Base-by-base conservation (phyloP, 2,329 filamentous ascomycete genomes). In the Phaeosphaeriaceae sp. region DNA sequence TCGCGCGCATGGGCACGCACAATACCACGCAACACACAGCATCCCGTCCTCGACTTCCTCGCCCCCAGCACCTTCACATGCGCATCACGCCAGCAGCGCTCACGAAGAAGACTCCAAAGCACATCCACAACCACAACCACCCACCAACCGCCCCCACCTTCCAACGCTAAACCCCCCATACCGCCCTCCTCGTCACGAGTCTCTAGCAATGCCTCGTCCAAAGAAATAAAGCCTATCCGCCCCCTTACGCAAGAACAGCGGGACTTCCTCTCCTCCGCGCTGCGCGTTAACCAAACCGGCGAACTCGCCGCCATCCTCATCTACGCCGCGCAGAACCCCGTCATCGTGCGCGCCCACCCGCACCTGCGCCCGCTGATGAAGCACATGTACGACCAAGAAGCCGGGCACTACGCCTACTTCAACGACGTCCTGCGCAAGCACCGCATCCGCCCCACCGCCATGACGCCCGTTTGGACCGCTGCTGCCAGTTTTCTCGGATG, bases 311-410 rank as follows among this genome's bases (percentile, higher is more conserved):
- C 95, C 27, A 94, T 92, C 24, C 87, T 96, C 55, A 99, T 99
- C 78, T 99, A 98, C 82, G 88, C 88, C 1, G 89, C 92, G 1
- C 95, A 99, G 78, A 94, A 88, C 0, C 92, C 93, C 0, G 86
- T 89, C n/a, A 81, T 98, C 52, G 84, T 92, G 56, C 86, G 87
- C 65, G 86, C 89, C 4, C 89, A 97, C 76, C 94, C 95, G 1
- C 91, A 97, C 74, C 88, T 99, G 19, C 89, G 92, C 7, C 90
- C 92, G 0, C 81, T 98, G 31, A 97, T 99, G 92, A 87, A 89
- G 69, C 95, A 98, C 84, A 99, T 99, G 95, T 93, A 97, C 82
- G 92, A 95, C 71, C 95, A 99, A 77, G 95, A 99, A 82, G 92
- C 87, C 13, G 90, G 88, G 9, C 95, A 99, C 78, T 88, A 98